Evolutionary conservation across 176 grass and related monocot species (phyloP), one percentile per base, ranked within the genome.

Genomic region (Puya raimondii): DNA sequence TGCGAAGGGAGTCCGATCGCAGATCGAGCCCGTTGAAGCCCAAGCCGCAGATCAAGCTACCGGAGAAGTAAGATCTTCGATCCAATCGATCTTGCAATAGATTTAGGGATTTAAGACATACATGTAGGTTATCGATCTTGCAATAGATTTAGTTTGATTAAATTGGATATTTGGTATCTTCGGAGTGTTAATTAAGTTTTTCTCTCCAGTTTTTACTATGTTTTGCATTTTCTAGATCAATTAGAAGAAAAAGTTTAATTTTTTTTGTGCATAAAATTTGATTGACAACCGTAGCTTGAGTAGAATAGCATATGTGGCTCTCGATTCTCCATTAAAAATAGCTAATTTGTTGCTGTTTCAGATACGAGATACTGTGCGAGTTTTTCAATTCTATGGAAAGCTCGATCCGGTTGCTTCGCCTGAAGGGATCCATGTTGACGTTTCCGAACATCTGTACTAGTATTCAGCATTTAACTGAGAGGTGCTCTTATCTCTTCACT

Each of bases 381-480:
- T 91, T 90, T 70, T 96, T 96, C 79, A 87, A 96, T 53, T 85
- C 77, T 68, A 78, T 96, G 49, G 86, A 87, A 80, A 88, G 86
- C 17, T 87, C 88, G 12, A 92, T 91, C 27, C 68, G 93, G 3
- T 80, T 96, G 12, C 83, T 90, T 59, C 80, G 86, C 1, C 70
- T 90, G 65, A 96, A 90, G 69, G 84, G 88, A 54, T 85, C 81
- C 48, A 87, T 73, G 85, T 29, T 78, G 0, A 81, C 77, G 0
- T 96, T 96, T 73, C 77, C 76, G 53, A 96, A 90, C 80, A 79
- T 96, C 49, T 85, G 77, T 12, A 51, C 84, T 53, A 87, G 86
- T 21, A 79, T 96, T 53, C 83, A 92, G 73, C 74, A 79, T 78
- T 69, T 96, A 53, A 72, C 81, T 1, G 84, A 90, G 49, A 58